Base-by-base conservation (phyloP, 768 basidiomycete species). In the Hygrophorus pudorinus region DNA sequence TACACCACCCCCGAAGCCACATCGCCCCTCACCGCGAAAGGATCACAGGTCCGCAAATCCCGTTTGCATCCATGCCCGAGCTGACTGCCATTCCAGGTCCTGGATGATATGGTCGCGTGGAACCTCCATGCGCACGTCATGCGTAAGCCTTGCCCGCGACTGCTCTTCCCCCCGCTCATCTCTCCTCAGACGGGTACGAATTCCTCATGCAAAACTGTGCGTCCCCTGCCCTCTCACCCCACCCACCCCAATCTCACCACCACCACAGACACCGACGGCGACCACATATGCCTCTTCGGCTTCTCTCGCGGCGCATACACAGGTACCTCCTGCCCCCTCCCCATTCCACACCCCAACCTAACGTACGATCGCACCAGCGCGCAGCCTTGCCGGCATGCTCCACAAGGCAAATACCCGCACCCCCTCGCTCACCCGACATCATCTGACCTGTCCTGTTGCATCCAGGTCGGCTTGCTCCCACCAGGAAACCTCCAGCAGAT, bases 251-350 rank as follows among this genome's bases (percentile, higher is more conserved):
- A 14, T 41, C 4, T 12, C 34, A 4, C 29, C 18, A 4, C 31
- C 11, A 28, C 18, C 10, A 8, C 31, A 46, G 28, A 35, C 5
- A 16, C 30, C 18, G 6, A 6, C 5, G 33, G 24, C 42, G 33
- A 83, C 59, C 67, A 66, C 47, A 76, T 84, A 11, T 81, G 70
- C 49, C 67, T 84, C 30, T 80, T 81, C 49, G 80, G 80, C 0
- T 83, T 85, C 57, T 81, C 78, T 27, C 66, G 82, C 28, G 80
- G 81, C 11, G 76, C 78, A 5, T 79, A 78, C 56, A 78, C 76
- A 0, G 24, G 24, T 24, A 24, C 3, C 7, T 24, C 24, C 24
- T 7, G 7, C 7, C 24, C 3, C 7, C 24, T 24, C 24, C 7
- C 24, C 24, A 24, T 24, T 24, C 4, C 24, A 24, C 7, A 24